Evolutionary conservation across 2,329 filamentous ascomycete genomes (phyloP).

Genomic region (Hawksworthiomyces lignivorus): DNA sequence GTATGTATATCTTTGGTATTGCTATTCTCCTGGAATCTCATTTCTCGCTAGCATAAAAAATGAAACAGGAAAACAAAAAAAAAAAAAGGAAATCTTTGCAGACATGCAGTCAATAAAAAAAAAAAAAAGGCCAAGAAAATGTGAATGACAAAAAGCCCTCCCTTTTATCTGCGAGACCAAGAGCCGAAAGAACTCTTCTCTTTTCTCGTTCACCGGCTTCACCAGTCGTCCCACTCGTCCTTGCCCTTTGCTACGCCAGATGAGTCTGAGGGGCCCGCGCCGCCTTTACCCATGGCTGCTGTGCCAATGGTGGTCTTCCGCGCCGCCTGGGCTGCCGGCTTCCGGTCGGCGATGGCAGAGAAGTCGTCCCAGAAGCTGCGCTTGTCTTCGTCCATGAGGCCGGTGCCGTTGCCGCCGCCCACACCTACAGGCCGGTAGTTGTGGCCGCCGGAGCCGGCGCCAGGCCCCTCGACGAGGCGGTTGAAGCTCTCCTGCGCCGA

Average conservation of each 20-base stretch:
- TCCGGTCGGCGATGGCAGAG: slow-evolving; percentile 57
- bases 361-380: slow-evolving; percentile 93
- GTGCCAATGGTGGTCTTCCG: slow-evolving; percentile 45
- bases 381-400: slow-evolving; percentile 58
- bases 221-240: slow-evolving; percentile 61
- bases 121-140: too few relatives aligned
- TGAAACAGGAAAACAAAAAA: background rate
- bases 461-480: slow-evolving; percentile 68
- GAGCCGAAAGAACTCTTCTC: too few relatives aligned
- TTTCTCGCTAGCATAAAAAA: too few relatives aligned
- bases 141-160: too few relatives aligned
- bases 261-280: slow-evolving; percentile 10
- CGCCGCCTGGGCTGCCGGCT: slow-evolving; percentile 35
- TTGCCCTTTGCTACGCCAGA: slow-evolving; percentile 33
- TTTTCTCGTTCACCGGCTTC: too few relatives aligned
- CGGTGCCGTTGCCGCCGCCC: too few relatives aligned
- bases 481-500: slow-evolving; percentile 73
- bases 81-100: background rate
- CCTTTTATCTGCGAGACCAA: background rate
- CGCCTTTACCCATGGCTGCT: slow-evolving; percentile 50
- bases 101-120: background rate
- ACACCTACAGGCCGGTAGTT: slow-evolving; percentile 29
- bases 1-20: too few relatives aligned
- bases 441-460: slow-evolving; percentile 11
- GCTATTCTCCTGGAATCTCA: too few relatives aligned